These are phyloP conservation scores for Cyberlindnera mississippiensis DNA, from an alignment of 805 yeast species.

Conservation along the genomic window DNA sequence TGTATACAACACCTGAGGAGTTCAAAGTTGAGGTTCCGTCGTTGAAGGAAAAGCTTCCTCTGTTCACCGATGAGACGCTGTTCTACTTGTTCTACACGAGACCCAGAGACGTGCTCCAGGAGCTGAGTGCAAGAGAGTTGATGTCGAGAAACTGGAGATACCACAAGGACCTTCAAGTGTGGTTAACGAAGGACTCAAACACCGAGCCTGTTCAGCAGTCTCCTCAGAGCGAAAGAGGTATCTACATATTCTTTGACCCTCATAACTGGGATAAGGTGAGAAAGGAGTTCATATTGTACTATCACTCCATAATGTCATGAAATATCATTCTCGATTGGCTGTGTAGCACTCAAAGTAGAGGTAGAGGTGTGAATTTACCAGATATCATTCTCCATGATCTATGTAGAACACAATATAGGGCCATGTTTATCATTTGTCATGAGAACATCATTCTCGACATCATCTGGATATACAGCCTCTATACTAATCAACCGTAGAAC, in stretches of 20 bases:
- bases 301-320: slow-evolving; percentile 54
- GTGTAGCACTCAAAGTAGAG: too few species aligned
- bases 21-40: slow-evolving; percentile 22
- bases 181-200: slow-evolving; percentile 92
- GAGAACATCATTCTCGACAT: too few species aligned
- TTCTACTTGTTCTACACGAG: slow-evolving; percentile 91
- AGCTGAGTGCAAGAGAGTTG: slow-evolving; percentile 86
- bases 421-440: too few species aligned
- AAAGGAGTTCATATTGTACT: slow-evolving; percentile 57
- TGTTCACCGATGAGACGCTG: slow-evolving; percentile 85
- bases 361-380: too few species aligned
- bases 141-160: slow-evolving; percentile 94
- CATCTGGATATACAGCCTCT: too few species aligned
- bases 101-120: slow-evolving; percentile 91
- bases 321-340: too few species aligned
- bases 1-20: slow-evolving; percentile 56
- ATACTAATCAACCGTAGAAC: too few species aligned
- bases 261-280: slow-evolving; percentile 93
- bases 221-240: slow-evolving; percentile 86
- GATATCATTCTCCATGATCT: too few species aligned
- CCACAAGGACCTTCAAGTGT: slow-evolving; percentile 91
- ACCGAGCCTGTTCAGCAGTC: slow-evolving; percentile 81
- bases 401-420: too few species aligned
- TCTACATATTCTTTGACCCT: slow-evolving; percentile 93
- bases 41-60: slow-evolving; percentile 43